phyloP scores from a whole-genome alignment of 345 rosid genomes.

The Salix koriyanagi region DNA sequence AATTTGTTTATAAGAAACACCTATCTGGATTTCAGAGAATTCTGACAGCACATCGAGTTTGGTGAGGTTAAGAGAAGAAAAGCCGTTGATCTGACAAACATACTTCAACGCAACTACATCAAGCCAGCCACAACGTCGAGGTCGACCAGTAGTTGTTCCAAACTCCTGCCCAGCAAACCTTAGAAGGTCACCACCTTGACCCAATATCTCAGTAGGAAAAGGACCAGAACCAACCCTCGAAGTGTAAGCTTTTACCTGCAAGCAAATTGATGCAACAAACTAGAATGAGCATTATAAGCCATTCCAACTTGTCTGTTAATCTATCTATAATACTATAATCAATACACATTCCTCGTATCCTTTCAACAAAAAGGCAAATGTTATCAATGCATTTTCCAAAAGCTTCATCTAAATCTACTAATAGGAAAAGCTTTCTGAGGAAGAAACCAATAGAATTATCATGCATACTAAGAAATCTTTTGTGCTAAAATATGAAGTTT shows the following conservation, averaged over 20 bases:
- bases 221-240: constrained; percentile 99
- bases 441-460: too few species aligned
- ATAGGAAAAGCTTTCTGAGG: too few species aligned
- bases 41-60: constrained; percentile 93
- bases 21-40: constrained; percentile 70
- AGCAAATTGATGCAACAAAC: neutral
- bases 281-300: neutral
- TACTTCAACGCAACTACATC: constrained; percentile 85
- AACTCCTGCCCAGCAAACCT: constrained; percentile 90
- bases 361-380: too few species aligned
- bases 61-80: constrained; percentile 92
- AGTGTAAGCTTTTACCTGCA: constrained; percentile 94
- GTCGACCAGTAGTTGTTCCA: constrained; percentile 97
- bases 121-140: constrained; percentile 99
- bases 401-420: too few species aligned
- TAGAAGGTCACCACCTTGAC: constrained; percentile 81
- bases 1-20: constrained; percentile 59
- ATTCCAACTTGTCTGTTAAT: too few species aligned
- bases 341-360: too few species aligned
- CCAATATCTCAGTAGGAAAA: constrained; percentile 90
- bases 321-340: too few species aligned
- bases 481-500: neutral
- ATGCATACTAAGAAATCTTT: too few species aligned
- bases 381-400: too few species aligned
- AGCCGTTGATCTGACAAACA: constrained; percentile 86